Percentiles rank a stretch among this genome's conserved stretches.
Evolutionary conservation across 306 rosid genomes (phyloP).

Genomic region (Erythrophleum fordii): DNA sequence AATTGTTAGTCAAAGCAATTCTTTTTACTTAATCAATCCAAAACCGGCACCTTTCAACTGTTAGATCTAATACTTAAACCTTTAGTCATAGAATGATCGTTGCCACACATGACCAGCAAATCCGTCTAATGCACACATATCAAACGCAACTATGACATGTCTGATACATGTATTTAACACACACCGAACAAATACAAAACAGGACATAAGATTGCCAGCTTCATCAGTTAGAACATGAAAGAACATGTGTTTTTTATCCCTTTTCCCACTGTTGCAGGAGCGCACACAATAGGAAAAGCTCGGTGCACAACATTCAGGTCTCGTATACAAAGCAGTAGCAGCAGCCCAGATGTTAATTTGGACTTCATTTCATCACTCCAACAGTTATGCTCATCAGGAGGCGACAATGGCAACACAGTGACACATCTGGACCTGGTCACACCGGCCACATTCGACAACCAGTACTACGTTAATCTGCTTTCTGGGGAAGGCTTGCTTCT

Average conservation of each 20-base stretch:
- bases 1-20: too few relatives aligned
- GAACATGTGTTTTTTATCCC: not conserved
- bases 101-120: too few relatives aligned
- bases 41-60: too few relatives aligned
- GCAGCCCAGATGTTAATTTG: slow-evolving; percentile 37
- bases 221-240: not conserved
- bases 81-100: too few relatives aligned
- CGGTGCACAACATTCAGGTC: slow-evolving; percentile 71
- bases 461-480: slow-evolving; percentile 71
- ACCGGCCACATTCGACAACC: slow-evolving; percentile 85
- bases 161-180: not conserved
- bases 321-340: slow-evolving; percentile 49
- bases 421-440: slow-evolving; percentile 74
- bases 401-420: slow-evolving; percentile 32
- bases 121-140: not conserved
- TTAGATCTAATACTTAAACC: too few relatives aligned
- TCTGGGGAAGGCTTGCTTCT: slow-evolving; percentile 80
- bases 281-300: slow-evolving; percentile 85
- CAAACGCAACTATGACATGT: too few relatives aligned
- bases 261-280: slow-evolving; percentile 46
- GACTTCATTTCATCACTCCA: slow-evolving; percentile 67
- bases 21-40: too few relatives aligned
- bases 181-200: too few relatives aligned
- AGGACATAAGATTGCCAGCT: not conserved
- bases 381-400: slow-evolving; percentile 58